These are phyloP conservation scores for Trichocladium antarcticum DNA, from an alignment of 495 filamentous ascomycete species.

Conservation along the genomic window DNA sequence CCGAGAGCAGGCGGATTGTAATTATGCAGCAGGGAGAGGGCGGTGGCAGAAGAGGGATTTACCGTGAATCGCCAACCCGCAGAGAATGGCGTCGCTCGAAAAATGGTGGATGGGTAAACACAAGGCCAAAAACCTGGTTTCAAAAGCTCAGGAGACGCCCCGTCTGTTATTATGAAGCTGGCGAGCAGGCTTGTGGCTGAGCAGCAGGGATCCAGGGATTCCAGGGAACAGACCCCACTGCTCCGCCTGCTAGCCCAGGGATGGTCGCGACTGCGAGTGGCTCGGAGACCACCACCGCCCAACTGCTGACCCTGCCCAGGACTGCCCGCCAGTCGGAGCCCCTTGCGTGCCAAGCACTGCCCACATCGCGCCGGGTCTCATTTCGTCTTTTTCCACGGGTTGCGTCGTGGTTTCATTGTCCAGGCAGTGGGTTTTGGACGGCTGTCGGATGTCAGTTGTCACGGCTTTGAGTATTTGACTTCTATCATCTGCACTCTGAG, in stretches of 20 bases:
- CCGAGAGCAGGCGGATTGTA: constrained; percentile 1
- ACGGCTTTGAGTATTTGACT: too few relatives aligned
- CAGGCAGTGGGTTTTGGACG: background rate
- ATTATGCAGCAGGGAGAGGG: background rate
- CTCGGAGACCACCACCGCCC: constrained; percentile 1
- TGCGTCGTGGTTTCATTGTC: constrained; percentile 9
- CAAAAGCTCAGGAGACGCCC: constrained; percentile 19
- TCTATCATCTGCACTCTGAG: too few relatives aligned
- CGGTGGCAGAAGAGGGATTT: background rate
- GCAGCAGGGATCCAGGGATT: constrained; percentile 20
- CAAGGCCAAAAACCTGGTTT: constrained; percentile 20
- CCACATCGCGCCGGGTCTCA: background rate
- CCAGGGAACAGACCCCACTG: constrained; percentile 4
- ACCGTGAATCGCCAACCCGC: constrained; percentile 1
- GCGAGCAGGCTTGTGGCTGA: constrained; percentile 18
- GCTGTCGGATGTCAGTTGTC: too few relatives aligned
- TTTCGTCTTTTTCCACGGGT: constrained; percentile 7
- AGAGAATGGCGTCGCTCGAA: constrained; percentile 6
- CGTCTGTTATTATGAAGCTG: constrained; percentile 16
- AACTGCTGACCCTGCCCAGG: background rate
- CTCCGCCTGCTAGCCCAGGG: constrained; percentile 13
- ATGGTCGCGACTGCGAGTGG: constrained; percentile 17
- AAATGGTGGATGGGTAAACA: constrained; percentile 13
- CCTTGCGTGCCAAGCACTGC: background rate
- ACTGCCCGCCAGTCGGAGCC: background rate